Evolutionary conservation across 257 asterid genomes (phyloP).

Genomic region (Primulina tabacum): DNA sequence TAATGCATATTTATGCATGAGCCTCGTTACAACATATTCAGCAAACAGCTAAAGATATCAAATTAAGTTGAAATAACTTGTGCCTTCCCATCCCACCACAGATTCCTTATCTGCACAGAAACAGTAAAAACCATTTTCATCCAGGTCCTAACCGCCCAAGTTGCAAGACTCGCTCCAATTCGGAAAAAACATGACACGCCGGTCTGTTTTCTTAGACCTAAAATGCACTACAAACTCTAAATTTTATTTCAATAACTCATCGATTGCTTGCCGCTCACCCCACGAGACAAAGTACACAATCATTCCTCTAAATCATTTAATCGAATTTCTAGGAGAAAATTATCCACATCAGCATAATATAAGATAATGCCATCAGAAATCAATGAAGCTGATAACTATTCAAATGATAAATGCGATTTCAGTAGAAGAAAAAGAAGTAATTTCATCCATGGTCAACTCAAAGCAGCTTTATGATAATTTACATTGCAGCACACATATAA

Average conservation of each 20-base stretch:
- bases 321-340: background rate
- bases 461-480: background rate
- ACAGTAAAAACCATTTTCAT: constrained; percentile 7
- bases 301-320: background rate
- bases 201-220: background rate
- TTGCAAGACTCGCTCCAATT: constrained; percentile 17
- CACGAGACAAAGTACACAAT: background rate
- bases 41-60: background rate
- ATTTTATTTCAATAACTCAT: background rate
- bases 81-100: constrained; percentile 18
- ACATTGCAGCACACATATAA: background rate
- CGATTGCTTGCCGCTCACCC: background rate
- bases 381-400: constrained; percentile 1
- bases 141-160: constrained; percentile 12
- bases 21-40: background rate
- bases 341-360: background rate
- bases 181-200: background rate
- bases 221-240: background rate
- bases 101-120: constrained; percentile 11
- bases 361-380: constrained; percentile 5
- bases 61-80: background rate
- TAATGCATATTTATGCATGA: constrained; percentile 4
- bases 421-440: background rate
- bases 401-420: background rate
- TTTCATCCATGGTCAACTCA: background rate